phyloP scores from a whole-genome alignment of 1,284 basidiomycete genomes.

The Malassezia caprae region DNA sequence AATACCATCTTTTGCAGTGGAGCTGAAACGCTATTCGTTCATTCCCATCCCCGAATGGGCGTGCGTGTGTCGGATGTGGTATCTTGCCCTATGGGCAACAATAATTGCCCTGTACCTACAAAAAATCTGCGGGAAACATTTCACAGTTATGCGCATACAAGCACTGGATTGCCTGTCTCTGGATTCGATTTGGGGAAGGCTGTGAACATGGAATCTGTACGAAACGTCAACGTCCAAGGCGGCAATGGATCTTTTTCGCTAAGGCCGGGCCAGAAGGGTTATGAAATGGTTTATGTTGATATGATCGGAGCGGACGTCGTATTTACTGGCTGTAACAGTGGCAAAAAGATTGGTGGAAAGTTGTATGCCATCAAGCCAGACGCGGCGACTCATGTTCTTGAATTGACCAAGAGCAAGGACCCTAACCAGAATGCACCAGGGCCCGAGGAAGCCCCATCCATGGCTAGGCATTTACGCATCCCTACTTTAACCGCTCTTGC shows the following conservation, averaged over 20 bases:
- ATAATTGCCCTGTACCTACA: neutral
- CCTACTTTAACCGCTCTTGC: neutral
- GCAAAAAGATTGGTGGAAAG: neutral
- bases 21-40: neutral
- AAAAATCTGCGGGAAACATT: neutral
- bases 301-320: neutral
- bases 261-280: neutral
- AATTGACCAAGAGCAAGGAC: neutral
- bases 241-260: neutral
- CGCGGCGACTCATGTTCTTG: neutral
- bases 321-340: neutral
- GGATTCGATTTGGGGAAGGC: neutral
- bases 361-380: neutral
- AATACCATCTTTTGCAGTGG: neutral
- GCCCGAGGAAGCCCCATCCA: neutral
- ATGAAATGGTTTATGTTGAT: neutral
- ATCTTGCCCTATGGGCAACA: neutral
- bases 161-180: neutral
- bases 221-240: neutral
- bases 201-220: neutral
- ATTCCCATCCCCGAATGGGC: neutral
- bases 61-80: neutral
- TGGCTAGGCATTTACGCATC: neutral
- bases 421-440: neutral
- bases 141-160: neutral